Evolutionary conservation across 2,329 filamentous ascomycete genomes (phyloP).

Genomic region (Orbilia javanica): DNA sequence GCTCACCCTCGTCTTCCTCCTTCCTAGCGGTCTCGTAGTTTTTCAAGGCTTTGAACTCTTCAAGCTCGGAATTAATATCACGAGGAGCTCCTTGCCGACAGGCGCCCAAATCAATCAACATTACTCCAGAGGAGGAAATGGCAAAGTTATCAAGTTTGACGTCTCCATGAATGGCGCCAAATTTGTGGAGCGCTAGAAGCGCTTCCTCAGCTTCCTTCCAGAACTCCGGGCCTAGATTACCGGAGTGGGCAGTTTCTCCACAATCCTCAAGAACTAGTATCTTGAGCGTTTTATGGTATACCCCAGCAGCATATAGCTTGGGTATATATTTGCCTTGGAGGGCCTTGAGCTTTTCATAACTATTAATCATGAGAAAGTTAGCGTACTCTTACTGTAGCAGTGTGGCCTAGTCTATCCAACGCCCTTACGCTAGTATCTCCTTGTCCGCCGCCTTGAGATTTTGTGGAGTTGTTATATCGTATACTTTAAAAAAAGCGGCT

Average conservation of each 20-base stretch:
- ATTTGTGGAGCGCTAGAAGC: neutral
- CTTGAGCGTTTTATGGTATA: neutral
- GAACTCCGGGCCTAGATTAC: neutral
- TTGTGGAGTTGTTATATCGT: conserved; percentile 1
- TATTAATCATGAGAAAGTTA: neutral
- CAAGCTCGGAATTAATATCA: neutral
- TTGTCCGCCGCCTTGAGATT: neutral
- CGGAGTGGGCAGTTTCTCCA: neutral
- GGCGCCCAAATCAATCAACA: conserved; percentile 3
- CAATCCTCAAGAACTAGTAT: conserved; percentile 36
- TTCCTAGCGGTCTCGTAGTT: too few relatives aligned
- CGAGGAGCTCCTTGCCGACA: neutral
- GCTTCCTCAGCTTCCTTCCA: neutral
- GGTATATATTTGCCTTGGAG: conserved; percentile 33
- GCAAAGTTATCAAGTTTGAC: conserved; percentile 10
- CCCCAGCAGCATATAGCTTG: conserved; percentile 19
- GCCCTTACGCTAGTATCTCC: conserved; percentile 25
- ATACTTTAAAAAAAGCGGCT: conserved; percentile 20
- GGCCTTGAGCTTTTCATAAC: neutral
- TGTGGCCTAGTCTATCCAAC: too few relatives aligned
- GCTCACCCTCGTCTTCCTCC: too few relatives aligned
- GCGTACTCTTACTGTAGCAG: neutral
- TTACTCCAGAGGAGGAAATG: neutral
- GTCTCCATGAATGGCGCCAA: conserved; percentile 1
- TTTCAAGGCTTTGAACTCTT: neutral